Conservation (phyloP, 225 moss, liverwort and hornwort genomes). For the Pseudisothecium myosuroides region DNA sequence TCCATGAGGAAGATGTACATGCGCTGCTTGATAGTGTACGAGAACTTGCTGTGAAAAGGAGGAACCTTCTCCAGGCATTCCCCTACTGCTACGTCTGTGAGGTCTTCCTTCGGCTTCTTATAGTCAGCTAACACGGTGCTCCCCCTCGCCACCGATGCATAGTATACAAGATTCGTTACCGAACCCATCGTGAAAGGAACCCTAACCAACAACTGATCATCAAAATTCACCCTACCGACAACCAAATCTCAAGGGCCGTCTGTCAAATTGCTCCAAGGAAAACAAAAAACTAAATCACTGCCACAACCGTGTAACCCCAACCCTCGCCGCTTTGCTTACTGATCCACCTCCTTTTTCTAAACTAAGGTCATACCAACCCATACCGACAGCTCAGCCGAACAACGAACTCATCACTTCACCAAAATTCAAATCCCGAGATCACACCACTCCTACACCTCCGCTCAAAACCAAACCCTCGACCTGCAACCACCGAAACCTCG, state of each 20-base stretch:
- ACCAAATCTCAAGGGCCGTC: not conserved
- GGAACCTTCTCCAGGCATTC: conserved; percentile 34
- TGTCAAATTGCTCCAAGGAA: not conserved
- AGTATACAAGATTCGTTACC: conserved; percentile 43
- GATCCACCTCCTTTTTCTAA: not conserved
- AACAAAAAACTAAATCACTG: not conserved
- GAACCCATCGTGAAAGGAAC: conserved; percentile 9
- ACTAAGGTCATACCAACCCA: not conserved
- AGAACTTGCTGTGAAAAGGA: conserved; percentile 26
- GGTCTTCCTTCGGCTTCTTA: conserved; percentile 10
- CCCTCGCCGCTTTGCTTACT: not conserved
- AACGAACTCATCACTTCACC: not conserved
- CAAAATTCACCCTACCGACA: not conserved
- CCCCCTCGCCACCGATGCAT: conserved; percentile 33
- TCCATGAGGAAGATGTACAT: conserved; percentile 37
- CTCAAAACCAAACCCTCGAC: not conserved
- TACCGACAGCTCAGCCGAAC: not conserved
- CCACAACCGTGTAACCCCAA: not conserved
- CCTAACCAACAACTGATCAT: conserved; percentile 3
- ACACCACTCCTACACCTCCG: not conserved
- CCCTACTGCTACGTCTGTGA: not conserved
- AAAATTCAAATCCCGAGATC: not conserved
- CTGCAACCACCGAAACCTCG: not conserved
- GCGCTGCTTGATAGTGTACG: conserved; percentile 31
- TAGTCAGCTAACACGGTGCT: conserved; percentile 29